Conservation (phyloP, 345 rosid genomes). For the Gynandropsis gynandra region DNA sequence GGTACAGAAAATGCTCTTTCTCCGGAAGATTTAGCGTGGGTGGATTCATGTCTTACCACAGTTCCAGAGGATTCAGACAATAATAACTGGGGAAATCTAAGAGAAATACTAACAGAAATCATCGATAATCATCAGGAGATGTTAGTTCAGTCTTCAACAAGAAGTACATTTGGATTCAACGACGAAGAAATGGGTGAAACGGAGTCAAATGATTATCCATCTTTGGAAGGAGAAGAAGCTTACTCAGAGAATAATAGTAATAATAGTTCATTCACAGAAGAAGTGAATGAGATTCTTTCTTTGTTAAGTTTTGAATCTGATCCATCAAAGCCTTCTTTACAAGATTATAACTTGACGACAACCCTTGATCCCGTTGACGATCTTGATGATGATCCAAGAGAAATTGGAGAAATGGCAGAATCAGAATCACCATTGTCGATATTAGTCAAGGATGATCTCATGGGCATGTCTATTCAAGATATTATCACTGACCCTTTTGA, state of each 20-base stretch:
- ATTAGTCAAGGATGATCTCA: slow-evolving; percentile 26
- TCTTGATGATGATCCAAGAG: slow-evolving; percentile 10
- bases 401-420: slow-evolving; percentile 10
- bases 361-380: slow-evolving; percentile 18
- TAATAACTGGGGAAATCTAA: slow-evolving; percentile 38
- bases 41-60: slow-evolving; percentile 52
- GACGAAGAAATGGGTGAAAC: slow-evolving; percentile 22
- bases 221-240: slow-evolving; percentile 17
- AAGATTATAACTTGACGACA: slow-evolving; percentile 29
- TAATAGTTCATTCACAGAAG: slow-evolving; percentile 8
- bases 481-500: background rate
- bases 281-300: slow-evolving; percentile 18
- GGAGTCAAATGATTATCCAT: background rate
- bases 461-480: slow-evolving; percentile 19
- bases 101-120: slow-evolving; percentile 49
- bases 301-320: slow-evolving; percentile 22
- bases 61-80: slow-evolving; percentile 38
- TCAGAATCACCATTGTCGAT: slow-evolving; percentile 10
- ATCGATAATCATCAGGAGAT: slow-evolving; percentile 36
- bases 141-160: slow-evolving; percentile 19
- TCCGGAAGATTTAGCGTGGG: slow-evolving; percentile 60
- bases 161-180: slow-evolving; percentile 1
- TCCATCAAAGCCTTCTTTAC: slow-evolving; percentile 23
- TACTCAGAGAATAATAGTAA: slow-evolving; percentile 4
- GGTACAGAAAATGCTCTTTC: slow-evolving; percentile 29